A percentile compares a stretch with the other conserved stretches of the same genome.
These are phyloP conservation scores for Fistulina hepatica DNA, from an alignment of 1,284 basidiomycete species.

Conservation along the genomic window DNA sequence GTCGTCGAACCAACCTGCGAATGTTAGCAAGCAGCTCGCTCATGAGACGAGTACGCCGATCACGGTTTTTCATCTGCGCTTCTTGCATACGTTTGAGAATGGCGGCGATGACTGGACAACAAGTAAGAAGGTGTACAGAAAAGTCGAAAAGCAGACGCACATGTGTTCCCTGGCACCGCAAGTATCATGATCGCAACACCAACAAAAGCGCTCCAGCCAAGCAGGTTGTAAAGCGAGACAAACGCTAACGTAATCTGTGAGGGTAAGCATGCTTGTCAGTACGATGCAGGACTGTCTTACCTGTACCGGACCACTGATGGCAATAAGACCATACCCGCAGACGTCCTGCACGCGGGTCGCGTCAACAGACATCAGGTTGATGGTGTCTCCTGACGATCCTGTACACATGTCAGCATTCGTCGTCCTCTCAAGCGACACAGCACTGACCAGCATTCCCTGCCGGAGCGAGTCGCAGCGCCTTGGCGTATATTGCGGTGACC, in stretches of 20 bases:
- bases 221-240: constrained; percentile 76
- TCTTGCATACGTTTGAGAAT: constrained; percentile 75
- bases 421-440: no score
- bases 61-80: constrained; percentile 86
- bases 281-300: constrained; percentile 21
- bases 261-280: neutral
- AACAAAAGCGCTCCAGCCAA: constrained; percentile 89
- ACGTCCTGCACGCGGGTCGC: constrained; percentile 82
- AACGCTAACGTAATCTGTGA: constrained; percentile 77
- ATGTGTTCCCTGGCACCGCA: constrained; percentile 71
- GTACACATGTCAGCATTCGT: constrained; percentile 69
- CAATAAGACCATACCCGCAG: constrained; percentile 68
- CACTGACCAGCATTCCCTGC: no score
- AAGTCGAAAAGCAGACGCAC: constrained; percentile 18
- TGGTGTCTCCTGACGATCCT: constrained; percentile 88
- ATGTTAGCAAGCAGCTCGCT: constrained; percentile 84
- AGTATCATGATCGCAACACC: constrained; percentile 89
- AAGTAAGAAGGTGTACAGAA: no score
- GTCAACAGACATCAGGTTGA: constrained; percentile 88
- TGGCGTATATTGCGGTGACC: constrained; percentile 78
- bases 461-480: constrained; percentile 79
- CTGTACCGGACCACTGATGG: constrained; percentile 62
- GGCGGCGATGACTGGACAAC: constrained; percentile 46
- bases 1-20: constrained; percentile 43
- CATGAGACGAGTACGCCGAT: constrained; percentile 67